Evolutionary conservation across 805 yeast genomes (phyloP).

Genomic region (Metschnikowia gelsemii): DNA sequence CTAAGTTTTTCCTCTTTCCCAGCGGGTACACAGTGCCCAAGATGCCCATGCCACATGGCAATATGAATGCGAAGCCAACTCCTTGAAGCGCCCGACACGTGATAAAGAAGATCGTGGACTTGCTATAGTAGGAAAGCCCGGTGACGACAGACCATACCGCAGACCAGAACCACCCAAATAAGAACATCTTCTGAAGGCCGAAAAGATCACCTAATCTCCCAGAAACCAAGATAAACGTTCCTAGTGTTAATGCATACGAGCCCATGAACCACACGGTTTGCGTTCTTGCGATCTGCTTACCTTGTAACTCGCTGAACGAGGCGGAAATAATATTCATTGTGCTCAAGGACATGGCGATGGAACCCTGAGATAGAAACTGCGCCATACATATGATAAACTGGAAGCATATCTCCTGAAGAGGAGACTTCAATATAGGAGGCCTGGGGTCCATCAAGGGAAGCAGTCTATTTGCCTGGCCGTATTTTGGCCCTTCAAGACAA

Average conservation of each 20-base stretch:
- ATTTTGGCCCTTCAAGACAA: no score
- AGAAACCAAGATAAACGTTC: conserved; percentile 66
- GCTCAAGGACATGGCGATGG: conserved; percentile 38
- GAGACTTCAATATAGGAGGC: conserved; percentile 13
- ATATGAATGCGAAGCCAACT: conserved; percentile 56
- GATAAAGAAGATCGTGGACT: conserved; percentile 48
- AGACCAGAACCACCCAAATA: conserved; percentile 56
- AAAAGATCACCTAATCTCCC: conserved; percentile 73
- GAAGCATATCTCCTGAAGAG: conserved; percentile 15
- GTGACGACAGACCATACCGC: conserved; percentile 57
- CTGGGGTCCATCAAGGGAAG: conserved; percentile 12
- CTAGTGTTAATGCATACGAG: conserved; percentile 66
- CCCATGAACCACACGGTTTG: conserved; percentile 58
- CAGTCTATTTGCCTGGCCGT: no score
- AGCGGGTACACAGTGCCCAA: conserved; percentile 43
- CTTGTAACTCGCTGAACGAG: conserved; percentile 23
- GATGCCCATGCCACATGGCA: conserved; percentile 63
- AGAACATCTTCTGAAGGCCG: conserved; percentile 56
- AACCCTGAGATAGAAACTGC: conserved; percentile 38
- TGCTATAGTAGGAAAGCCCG: conserved; percentile 55
- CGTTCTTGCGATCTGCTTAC: conserved; percentile 7
- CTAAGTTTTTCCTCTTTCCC: conserved; percentile 51
- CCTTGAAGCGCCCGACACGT: conserved; percentile 64
- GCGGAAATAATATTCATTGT: conserved; percentile 37
- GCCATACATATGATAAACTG: conserved; percentile 23